Evolutionary conservation across 2,329 filamentous ascomycete species (phyloP).

Genomic region (Alternaria longipes): DNA sequence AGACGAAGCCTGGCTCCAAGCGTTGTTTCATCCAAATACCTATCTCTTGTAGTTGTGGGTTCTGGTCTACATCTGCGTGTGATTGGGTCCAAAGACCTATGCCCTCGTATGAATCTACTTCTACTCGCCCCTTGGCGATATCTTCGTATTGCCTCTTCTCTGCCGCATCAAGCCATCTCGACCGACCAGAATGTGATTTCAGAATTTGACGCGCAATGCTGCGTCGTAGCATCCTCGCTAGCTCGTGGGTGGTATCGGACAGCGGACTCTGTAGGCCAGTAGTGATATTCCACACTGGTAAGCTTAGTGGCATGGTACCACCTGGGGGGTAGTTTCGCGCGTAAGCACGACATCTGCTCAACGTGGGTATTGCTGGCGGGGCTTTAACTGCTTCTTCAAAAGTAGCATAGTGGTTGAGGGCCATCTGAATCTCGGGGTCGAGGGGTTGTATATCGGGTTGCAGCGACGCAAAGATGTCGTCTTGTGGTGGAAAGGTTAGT

Average conservation of each 20-base stretch:
- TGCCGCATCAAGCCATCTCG: slow-evolving; percentile 31
- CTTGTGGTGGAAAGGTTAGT: slow-evolving; percentile 35
- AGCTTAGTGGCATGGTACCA: slow-evolving; percentile 43
- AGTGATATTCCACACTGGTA: slow-evolving; percentile 55
- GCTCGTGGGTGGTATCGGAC: slow-evolving; percentile 53
- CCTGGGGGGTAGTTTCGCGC: slow-evolving; percentile 56
- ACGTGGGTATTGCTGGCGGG: slow-evolving; percentile 27
- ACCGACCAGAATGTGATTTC: slow-evolving; percentile 34
- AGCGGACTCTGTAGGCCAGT: slow-evolving; percentile 52
- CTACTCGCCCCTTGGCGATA: slow-evolving; percentile 33
- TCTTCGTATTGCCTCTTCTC: slow-evolving; percentile 45
- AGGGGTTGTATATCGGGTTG: slow-evolving; percentile 33
- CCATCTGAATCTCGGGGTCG: slow-evolving; percentile 45
- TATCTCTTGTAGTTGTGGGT: slow-evolving; percentile 24
- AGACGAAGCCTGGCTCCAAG: slow-evolving; percentile 17
- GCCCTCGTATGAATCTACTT: slow-evolving; percentile 23
- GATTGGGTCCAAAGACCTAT: slow-evolving; percentile 40
- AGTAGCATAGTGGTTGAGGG: slow-evolving; percentile 40
- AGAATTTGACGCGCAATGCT: slow-evolving; percentile 50
- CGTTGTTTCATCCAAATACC: slow-evolving; percentile 43
- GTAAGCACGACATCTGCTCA: slow-evolving; percentile 45
- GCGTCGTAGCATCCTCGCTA: slow-evolving; percentile 52
- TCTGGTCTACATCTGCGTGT: slow-evolving; percentile 13
- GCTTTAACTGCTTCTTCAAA: slow-evolving; percentile 19
- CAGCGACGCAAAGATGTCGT: slow-evolving; percentile 38